Evolutionary conservation across 2,329 filamentous ascomycete genomes (phyloP), one percentile per base, ranked within the genome.

Genomic region (Incumbomyces delicatus): DNA sequence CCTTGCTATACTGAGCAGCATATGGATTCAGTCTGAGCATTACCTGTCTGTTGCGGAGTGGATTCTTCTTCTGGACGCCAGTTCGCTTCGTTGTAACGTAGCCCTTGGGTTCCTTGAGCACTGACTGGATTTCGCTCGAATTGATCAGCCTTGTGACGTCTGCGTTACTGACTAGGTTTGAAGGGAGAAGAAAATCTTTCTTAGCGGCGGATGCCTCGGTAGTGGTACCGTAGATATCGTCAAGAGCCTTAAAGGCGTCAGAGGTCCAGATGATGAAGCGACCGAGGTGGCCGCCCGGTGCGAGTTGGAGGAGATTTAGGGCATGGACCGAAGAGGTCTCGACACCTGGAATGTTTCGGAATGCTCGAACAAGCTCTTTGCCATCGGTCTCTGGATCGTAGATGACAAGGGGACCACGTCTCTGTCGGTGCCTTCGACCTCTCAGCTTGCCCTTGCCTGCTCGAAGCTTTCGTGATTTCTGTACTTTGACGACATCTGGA

Each of bases 211-310:
- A 90, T 60, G 90, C 80, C 69, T 81, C 76, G 65, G 86, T 92
- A 68, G 88, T 94, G 68, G 85, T 83, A 70, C 90, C 90, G 78
- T 98, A 98, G 78, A 98, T 83, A 72, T 82, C 82, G 75, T 98
- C 90, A 57, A 98, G 87, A 58, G 90, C 87, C 74, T 88, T 83
- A 80, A 98, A 96, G 57, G 92, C 92, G 58, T 87, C 79, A 45
- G 94, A 98, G 63, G 92, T 92, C 92, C 92, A 98, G 80, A 98
- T 80, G 72, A 98, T 81, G 82, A 98, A 98, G 66, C 92, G 92
- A 63, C 92, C 92, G 62, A 98, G 86, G 77, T 98, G 92, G 65
- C 92, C 94, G 80, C 92, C 92, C 61, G 92, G 92, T 60, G 92
- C 92, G 68, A 98, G 87, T 80, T 98, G 92, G 70, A 98, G 87